Conservation (phyloP, 164 flowering plant genomes). For the Chimonanthus praecox region DNA sequence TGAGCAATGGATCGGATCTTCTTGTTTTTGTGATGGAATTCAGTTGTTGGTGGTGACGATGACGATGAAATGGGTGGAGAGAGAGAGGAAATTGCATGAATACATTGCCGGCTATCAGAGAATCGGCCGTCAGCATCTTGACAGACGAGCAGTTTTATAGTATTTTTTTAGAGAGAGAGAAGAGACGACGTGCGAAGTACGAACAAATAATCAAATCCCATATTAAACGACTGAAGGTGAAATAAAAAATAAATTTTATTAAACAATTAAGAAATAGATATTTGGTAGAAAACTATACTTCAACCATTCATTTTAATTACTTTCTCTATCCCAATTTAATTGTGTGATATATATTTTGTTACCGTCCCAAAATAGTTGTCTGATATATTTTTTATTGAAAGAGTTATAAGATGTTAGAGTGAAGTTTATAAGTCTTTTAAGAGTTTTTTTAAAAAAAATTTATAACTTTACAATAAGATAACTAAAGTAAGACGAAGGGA, state of each 20-base stretch:
- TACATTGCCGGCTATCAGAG: conserved; percentile 10
- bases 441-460: no score
- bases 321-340: no score
- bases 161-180: conserved; percentile 4
- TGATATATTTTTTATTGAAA: no score
- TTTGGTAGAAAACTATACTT: background rate
- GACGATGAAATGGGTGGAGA: background rate
- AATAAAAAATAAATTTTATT: background rate
- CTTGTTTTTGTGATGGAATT: background rate
- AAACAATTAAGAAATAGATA: no score
- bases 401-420: no score
- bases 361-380: no score
- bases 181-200: conserved; percentile 40
- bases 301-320: no score
- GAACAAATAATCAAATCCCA: conserved; percentile 7
- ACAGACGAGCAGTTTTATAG: conserved; percentile 33
- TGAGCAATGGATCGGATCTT: background rate
- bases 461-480: no score
- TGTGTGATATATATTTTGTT: no score
- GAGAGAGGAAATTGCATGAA: conserved; percentile 4
- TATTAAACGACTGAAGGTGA: conserved; percentile 7
- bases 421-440: no score
- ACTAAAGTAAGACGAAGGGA: no score
- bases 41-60: background rate
- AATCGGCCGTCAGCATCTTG: conserved; percentile 23